Base-by-base conservation (phyloP, 1,284 basidiomycete genomes). In the Pseudozyma flocculosa region DNA sequence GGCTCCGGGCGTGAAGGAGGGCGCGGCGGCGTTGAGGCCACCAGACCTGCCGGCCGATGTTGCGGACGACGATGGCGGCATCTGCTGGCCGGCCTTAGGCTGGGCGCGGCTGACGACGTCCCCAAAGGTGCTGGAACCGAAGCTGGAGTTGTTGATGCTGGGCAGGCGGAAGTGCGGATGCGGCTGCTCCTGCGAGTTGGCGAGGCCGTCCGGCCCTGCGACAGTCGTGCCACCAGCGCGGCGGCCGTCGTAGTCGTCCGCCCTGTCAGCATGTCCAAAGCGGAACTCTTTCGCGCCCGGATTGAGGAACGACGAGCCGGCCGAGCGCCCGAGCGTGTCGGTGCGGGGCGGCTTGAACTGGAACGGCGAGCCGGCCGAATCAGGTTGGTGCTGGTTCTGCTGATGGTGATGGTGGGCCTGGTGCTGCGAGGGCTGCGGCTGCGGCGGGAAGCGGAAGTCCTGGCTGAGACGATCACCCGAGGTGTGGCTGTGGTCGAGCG, bases 101-200 rank as follows among this genome's bases (percentile, higher is more conserved):
- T 41, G 40, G 5, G 13, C 23, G 24, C 43, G 21, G 19, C 24
- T 21, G n/a, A 4, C 24, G 38, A 47, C 40, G 2, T 57, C 57
- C 36, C 51, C 59, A n/a, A 65, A 45, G 2, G 54, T 52, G 24
- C 55, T 46, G 18, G 67, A 64, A 13, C 65, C 70, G 30, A 70
- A 70, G 53, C 65, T 70, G 10, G 70, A 70, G 2, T 54, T 70
- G 32, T 60, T 58, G 47, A 70, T 72, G 47, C 68, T 70, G 0
- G 70, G 70, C 22, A 72, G 51, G 18, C 68, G 54, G 56, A 72
- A 72, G 36, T 65, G 64, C 7, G 44, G 47, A n/a, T 39, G 18
- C 14, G 46, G 19, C 17, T 19, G 23, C 32, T 30, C 38, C 14
- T 50, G 40, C n/a, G n/a, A 34, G 39, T 37, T 42, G 8, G 53